phyloP scores from a whole-genome alignment of 768 basidiomycete genomes.

The Porphyrellus cyaneotinctus region DNA sequence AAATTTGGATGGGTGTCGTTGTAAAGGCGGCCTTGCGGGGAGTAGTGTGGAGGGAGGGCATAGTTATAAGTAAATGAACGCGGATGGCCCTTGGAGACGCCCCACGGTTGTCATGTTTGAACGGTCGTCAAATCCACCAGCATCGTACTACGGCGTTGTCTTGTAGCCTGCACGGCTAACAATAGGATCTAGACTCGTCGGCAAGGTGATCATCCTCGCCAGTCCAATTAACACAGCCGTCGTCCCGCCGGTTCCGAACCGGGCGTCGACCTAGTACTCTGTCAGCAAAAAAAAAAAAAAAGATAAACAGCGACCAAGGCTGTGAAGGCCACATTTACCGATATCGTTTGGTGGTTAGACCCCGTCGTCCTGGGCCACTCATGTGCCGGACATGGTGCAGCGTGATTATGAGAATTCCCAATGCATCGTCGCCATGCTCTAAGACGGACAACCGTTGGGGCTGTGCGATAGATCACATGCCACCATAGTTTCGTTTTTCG shows the following conservation, averaged over 20 bases:
- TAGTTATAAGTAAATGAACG: slow-evolving; percentile 26
- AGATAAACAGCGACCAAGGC: not conserved
- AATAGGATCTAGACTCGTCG: slow-evolving; percentile 50
- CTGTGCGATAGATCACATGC: slow-evolving; percentile 18
- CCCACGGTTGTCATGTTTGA: slow-evolving; percentile 37
- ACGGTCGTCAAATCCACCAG: slow-evolving; percentile 31
- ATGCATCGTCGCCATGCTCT: slow-evolving; percentile 12
- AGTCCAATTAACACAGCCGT: slow-evolving; percentile 19
- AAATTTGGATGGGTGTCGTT: slow-evolving; percentile 29
- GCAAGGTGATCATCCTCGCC: slow-evolving; percentile 50
- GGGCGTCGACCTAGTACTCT: not conserved
- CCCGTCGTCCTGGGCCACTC: slow-evolving; percentile 13
- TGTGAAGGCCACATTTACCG: not conserved
- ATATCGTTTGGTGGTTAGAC: no score
- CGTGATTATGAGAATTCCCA: slow-evolving; percentile 17
- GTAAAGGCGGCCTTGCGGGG: slow-evolving; percentile 15
- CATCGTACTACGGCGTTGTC: slow-evolving; percentile 25
- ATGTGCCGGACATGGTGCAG: not conserved
- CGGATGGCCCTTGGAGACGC: slow-evolving; percentile 30
- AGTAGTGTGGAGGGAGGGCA: slow-evolving; percentile 13
- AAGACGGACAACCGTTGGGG: slow-evolving; percentile 3
- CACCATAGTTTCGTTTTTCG: not conserved
- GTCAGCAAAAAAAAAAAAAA: not conserved
- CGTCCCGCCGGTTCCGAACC: slow-evolving; percentile 19
- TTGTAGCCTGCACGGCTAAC: slow-evolving; percentile 30